Base-by-base conservation (phyloP, 2,329 filamentous ascomycete genomes). In the Xylaria arbuscula region DNA sequence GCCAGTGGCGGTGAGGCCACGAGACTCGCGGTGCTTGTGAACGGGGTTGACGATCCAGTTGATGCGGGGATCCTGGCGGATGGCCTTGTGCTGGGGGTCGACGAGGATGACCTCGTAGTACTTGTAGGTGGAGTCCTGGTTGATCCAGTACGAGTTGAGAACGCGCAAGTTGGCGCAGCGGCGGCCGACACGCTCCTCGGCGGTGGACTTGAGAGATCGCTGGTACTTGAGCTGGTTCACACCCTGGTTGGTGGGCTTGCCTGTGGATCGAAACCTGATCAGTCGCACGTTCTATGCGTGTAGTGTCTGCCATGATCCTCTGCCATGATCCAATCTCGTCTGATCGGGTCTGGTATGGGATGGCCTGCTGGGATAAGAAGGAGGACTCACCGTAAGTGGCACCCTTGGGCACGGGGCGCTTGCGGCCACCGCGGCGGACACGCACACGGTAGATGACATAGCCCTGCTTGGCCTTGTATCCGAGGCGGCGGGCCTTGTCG, bases 201-300 rank as follows among this genome's bases (percentile, higher is more conserved):
- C 97, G 80, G 96, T 99, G 80, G 95, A 89, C 85, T 92, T 92
- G 84, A 98, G 94, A 77, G 96, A 98, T 84, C 95, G 93, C 91
- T 99, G 97, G 92, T 98, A 99, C 91, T 99, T 99, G 84, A 99
- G 94, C 90, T 99, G 96, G 92, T 99, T 99, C 80, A 99, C 89
- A 93, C 96, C 96, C 90, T 98, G 94, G 93, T 98, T 99, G 91
- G 96, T 99, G 84, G 96, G 96, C 90, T 99, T 99, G 90, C 96
- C 94, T 97, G 81, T 82, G 72, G 42, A 66, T 69, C 38, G 48
- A 32, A 66, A 8, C 47, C 57, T 69, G 8, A 64, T 75, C 62
- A 74, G 67, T 64, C 24, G 15, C 57, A 51, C 7, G 34, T 17
- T 15, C 55, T 62, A 8, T 24, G n/a, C 6, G 13, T 28, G 13